A percentile compares a stretch with the other conserved stretches of the same genome.
Conservation (phyloP, 2,329 filamentous ascomycete species). For the Penicillium sp. region DNA sequence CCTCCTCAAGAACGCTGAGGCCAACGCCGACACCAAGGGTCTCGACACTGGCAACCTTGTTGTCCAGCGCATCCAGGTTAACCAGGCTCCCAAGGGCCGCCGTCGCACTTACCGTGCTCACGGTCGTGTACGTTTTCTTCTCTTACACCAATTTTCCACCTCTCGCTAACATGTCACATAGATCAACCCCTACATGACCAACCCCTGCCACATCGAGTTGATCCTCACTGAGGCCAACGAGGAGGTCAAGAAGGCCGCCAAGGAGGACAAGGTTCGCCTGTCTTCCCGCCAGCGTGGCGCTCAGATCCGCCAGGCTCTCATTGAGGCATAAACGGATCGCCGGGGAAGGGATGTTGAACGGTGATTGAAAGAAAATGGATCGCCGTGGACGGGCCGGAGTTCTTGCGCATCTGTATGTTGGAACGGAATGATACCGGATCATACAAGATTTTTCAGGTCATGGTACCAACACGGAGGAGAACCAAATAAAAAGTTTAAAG, state of each 20-base stretch:
- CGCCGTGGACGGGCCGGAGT: constrained; percentile 36
- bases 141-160: not conserved
- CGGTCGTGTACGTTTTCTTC: constrained; percentile 81
- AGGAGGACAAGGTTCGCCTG: constrained; percentile 65
- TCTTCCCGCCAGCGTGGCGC: constrained; percentile 88
- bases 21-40: constrained; percentile 95
- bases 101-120: constrained; percentile 99
- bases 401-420: constrained; percentile 33
- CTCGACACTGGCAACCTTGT: constrained; percentile 96
- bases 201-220: constrained; percentile 99
- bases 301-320: constrained; percentile 62
- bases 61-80: constrained; percentile 99
- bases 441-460: constrained; percentile 30
- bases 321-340: constrained; percentile 50
- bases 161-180: constrained; percentile 40
- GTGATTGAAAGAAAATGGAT: constrained; percentile 32
- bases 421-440: constrained; percentile 30
- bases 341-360: constrained; percentile 27
- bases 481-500: constrained; percentile 32
- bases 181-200: constrained; percentile 99
- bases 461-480: constrained; percentile 28
- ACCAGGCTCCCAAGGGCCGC: constrained; percentile 99
- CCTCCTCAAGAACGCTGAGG: constrained; percentile 96
- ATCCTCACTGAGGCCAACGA: constrained; percentile 98
- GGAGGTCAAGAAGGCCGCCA: constrained; percentile 86